Evolutionary conservation across 176 grass and related monocot species (phyloP).

Genomic region (Ananas comosus): DNA sequence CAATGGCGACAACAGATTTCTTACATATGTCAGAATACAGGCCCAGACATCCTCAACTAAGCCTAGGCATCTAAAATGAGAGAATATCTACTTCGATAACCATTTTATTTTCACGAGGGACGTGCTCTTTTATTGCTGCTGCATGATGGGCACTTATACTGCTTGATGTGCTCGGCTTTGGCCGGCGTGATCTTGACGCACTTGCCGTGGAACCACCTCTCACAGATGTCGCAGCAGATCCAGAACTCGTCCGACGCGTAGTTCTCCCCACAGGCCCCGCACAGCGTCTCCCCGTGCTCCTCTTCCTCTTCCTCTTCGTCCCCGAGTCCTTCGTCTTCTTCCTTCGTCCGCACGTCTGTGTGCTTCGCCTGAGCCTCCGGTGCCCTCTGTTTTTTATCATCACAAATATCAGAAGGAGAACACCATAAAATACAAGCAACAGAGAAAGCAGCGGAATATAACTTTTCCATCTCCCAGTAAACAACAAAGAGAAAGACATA

Average conservation of each 20-base stretch:
- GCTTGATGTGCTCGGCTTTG: constrained; percentile 93
- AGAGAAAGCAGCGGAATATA: not conserved
- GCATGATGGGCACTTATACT: constrained; percentile 95
- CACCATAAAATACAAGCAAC: not conserved
- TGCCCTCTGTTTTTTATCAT: constrained; percentile 31
- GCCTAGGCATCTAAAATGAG: too few relatives aligned
- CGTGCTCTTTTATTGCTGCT: constrained; percentile 51
- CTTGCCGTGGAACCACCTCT: constrained; percentile 97
- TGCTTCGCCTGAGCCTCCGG: constrained; percentile 36
- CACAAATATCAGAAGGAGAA: not conserved
- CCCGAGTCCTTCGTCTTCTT: constrained; percentile 26
- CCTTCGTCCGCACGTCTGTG: constrained; percentile 36
- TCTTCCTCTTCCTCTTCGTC: constrained; percentile 51
- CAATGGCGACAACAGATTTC: too few relatives aligned
- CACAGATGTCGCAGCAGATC: constrained; percentile 97
- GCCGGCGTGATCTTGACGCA: constrained; percentile 94
- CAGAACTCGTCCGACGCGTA: constrained; percentile 91
- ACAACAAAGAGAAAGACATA: too few relatives aligned
- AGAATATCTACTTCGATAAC: too few relatives aligned
- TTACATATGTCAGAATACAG: too few relatives aligned
- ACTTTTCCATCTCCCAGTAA: not conserved
- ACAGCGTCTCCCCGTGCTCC: constrained; percentile 70
- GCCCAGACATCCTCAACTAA: too few relatives aligned
- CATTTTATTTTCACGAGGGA: constrained; percentile 24
- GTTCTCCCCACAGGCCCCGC: constrained; percentile 75